Percentiles rank a stretch among this genome's conserved stretches.
These are phyloP conservation scores for Scortechinia acanthostroma DNA, from an alignment of 2,329 filamentous ascomycete genomes.

Conservation along the genomic window DNA sequence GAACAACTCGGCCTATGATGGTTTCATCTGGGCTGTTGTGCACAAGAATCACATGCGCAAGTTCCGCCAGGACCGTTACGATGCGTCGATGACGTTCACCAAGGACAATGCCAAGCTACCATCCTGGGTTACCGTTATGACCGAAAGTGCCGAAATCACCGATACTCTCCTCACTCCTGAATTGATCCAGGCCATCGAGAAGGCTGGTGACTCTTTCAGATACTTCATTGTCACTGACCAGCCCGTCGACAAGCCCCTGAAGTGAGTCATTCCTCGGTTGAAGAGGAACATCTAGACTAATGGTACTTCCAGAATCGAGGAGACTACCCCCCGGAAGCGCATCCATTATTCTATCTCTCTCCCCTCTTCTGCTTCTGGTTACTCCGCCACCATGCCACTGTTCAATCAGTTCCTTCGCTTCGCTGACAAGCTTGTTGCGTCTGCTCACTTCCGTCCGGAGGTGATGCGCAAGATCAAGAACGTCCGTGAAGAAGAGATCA, in stretches of 20 bases:
- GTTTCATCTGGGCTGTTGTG: conserved; percentile 89
- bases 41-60: conserved; percentile 91
- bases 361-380: conserved; percentile 56
- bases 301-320: conserved; percentile 65
- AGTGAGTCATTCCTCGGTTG: conserved; percentile 40
- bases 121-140: conserved; percentile 87
- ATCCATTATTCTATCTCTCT: conserved; percentile 70
- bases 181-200: conserved; percentile 69
- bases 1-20: conserved; percentile 64
- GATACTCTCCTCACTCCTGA: conserved; percentile 82
- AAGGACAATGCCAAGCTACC: conserved; percentile 90
- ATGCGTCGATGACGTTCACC: conserved; percentile 83
- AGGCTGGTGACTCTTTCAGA: conserved; percentile 75
- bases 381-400: conserved; percentile 62
- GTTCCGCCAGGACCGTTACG: conserved; percentile 86
- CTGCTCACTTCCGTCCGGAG: conserved; percentile 82
- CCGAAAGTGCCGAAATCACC: conserved; percentile 90
- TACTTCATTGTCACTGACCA: conserved; percentile 86
- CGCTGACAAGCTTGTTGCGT: conserved; percentile 71
- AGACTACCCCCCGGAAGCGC: conserved; percentile 79
- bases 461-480: conserved; percentile 76
- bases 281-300: conserved; percentile 2
- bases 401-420: conserved; percentile 78
- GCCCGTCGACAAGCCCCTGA: conserved; percentile 77
- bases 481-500: conserved; percentile 73